Percentiles rank a stretch among this genome's conserved stretches.
Evolutionary conservation across 148 eudicot genomes (phyloP).

Genomic region (Rhododendron ovatum): DNA sequence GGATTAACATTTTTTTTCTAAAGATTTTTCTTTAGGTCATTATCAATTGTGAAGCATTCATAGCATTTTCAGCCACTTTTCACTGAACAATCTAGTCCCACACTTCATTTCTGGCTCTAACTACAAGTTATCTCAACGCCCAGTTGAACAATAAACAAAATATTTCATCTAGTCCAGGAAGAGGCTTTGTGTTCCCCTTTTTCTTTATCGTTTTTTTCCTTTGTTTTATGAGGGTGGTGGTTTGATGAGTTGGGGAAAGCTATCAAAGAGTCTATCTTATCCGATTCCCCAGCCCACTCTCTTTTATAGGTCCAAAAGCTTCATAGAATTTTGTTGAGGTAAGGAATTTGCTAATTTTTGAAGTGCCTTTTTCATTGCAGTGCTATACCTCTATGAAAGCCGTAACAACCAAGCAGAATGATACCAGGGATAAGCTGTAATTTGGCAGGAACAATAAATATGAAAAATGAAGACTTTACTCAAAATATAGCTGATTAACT

Average conservation of each 20-base stretch:
- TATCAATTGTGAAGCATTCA: neutral
- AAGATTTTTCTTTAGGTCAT: neutral
- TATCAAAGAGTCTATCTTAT: neutral
- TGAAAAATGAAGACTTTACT: neutral
- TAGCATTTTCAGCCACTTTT: neutral
- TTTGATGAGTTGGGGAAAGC: neutral
- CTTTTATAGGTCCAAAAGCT: neutral
- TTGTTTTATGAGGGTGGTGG: too few relatives aligned
- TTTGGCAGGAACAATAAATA: neutral
- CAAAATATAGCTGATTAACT: neutral
- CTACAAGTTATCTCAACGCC: neutral
- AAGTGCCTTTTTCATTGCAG: neutral
- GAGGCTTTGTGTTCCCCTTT: neutral
- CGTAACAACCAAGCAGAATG: neutral
- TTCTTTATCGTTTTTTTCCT: neutral
- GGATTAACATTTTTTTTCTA: neutral
- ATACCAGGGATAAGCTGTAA: neutral
- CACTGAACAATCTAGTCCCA: neutral
- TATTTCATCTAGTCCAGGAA: neutral
- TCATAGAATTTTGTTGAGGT: neutral
- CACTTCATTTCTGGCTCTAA: slow-evolving; percentile 3
- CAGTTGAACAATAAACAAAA: neutral
- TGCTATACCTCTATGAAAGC: neutral
- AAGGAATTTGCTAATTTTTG: neutral
- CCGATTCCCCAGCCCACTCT: neutral